phyloP scores from a whole-genome alignment of 192 early-diverging fungal species.

The Coemansia reversa region DNA sequence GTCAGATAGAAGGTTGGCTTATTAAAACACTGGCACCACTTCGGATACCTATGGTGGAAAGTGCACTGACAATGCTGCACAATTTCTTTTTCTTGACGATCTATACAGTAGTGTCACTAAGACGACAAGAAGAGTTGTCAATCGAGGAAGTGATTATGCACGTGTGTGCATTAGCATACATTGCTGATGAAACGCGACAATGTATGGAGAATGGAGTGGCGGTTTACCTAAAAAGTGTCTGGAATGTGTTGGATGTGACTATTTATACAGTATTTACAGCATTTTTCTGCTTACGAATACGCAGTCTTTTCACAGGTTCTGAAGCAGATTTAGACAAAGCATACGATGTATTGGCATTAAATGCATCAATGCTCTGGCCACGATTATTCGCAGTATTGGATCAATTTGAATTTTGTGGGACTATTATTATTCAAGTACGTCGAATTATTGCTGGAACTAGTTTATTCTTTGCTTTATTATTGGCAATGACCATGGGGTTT shows the following conservation, averaged over 20 bases:
- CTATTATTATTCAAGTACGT: slow-evolving; percentile 42
- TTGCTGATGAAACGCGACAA: slow-evolving; percentile 45
- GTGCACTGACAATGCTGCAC: slow-evolving; percentile 35
- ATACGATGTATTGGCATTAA: slow-evolving; percentile 40
- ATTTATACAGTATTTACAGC: slow-evolving; percentile 33
- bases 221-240: slow-evolving; percentile 41
- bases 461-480: slow-evolving; percentile 38
- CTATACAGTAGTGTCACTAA: slow-evolving; percentile 31
- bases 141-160: slow-evolving; percentile 24
- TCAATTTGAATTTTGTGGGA: slow-evolving; percentile 47
- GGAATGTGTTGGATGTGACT: slow-evolving; percentile 36
- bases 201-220: slow-evolving; percentile 32
- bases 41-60: slow-evolving; percentile 40
- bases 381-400: slow-evolving; percentile 39
- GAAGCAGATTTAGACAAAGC: slow-evolving; percentile 36
- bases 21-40: slow-evolving; percentile 19
- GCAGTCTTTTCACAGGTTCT: slow-evolving; percentile 29
- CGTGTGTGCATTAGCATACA: slow-evolving; percentile 31
- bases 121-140: slow-evolving; percentile 14
- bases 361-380: slow-evolving; percentile 46
- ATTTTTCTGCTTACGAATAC: slow-evolving; percentile 31
- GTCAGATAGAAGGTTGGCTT: slow-evolving; percentile 23
- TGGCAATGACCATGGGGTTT: slow-evolving; percentile 40
- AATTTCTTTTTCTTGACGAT: slow-evolving; percentile 37
- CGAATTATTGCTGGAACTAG: slow-evolving; percentile 38